A percentile compares a stretch with the other conserved stretches of the same genome.
These are phyloP conservation scores for Apophysomyces ossiformis DNA, from an alignment of 371 early-diverging fungal species.

Conservation along the genomic window DNA sequence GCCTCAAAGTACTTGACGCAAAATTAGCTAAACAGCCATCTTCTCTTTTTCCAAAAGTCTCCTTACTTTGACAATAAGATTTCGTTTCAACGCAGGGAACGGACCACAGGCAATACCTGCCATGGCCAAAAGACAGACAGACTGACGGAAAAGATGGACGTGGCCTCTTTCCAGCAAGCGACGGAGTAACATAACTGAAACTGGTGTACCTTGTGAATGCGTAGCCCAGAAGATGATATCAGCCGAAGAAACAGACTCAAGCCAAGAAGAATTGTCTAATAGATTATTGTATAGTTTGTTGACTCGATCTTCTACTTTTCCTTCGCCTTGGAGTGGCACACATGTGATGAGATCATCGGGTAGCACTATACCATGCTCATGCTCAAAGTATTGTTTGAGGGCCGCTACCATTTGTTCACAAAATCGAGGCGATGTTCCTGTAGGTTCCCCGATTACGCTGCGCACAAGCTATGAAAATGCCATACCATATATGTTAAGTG, in stretches of 20 bases:
- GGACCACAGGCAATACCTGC: slow-evolving; percentile 95
- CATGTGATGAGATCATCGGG: slow-evolving; percentile 67
- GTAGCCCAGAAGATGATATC: slow-evolving; percentile 89
- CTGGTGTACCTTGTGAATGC: slow-evolving; percentile 95
- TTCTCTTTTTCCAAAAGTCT: not conserved
- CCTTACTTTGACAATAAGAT: slow-evolving; percentile 75
- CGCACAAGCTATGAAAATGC: slow-evolving; percentile 50
- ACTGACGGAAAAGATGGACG: slow-evolving; percentile 72
- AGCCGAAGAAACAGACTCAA: slow-evolving; percentile 64
- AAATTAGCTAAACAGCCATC: not conserved
- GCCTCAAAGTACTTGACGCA: slow-evolving; percentile 80
- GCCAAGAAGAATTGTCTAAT: slow-evolving; percentile 55
- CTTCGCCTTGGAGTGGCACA: slow-evolving; percentile 91
- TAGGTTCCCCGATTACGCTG: slow-evolving; percentile 90
- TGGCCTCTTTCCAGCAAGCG: slow-evolving; percentile 72
- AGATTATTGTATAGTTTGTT: slow-evolving; percentile 74
- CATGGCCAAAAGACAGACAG: slow-evolving; percentile 85
- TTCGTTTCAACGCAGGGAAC: slow-evolving; percentile 82
- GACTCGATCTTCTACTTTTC: slow-evolving; percentile 87
- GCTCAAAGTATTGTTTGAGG: slow-evolving; percentile 62
- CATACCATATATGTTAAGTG: no score
- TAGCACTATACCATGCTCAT: slow-evolving; percentile 62
- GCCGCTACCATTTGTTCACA: slow-evolving; percentile 84
- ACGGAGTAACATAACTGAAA: slow-evolving; percentile 80
- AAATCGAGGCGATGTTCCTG: slow-evolving; percentile 88